Evolutionary conservation across 2,329 filamentous ascomycete genomes (phyloP).

Genomic region (Diaporthe citriasiana): DNA sequence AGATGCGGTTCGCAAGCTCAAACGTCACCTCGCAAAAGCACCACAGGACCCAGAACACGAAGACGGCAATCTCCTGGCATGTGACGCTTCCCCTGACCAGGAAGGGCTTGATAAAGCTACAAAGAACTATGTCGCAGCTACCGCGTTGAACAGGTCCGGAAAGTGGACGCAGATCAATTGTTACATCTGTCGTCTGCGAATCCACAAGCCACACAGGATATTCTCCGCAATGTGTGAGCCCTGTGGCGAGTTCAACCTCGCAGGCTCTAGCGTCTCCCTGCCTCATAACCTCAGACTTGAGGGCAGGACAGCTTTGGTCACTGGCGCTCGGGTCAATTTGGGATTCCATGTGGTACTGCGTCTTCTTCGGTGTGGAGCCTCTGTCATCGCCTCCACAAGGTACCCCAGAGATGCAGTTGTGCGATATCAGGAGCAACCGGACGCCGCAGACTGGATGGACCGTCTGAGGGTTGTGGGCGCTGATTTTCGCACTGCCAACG

Average conservation of each 20-base stretch:
- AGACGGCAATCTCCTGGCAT: slow-evolving; percentile 3
- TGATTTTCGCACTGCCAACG: slow-evolving; percentile 14
- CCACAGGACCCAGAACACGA: slow-evolving; percentile 3
- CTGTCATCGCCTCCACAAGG: slow-evolving; percentile 15
- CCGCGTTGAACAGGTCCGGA: not conserved
- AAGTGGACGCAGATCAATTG: not conserved
- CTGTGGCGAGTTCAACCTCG: slow-evolving; percentile 26
- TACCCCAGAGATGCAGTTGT: not conserved
- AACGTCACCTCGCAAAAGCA: slow-evolving; percentile 1
- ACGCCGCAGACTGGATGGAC: not conserved
- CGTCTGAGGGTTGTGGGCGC: slow-evolving; percentile 3
- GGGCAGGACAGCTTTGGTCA: slow-evolving; percentile 19
- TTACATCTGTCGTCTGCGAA: slow-evolving; percentile 7
- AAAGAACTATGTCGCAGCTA: not conserved
- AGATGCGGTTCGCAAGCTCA: not conserved
- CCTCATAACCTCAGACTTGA: slow-evolving; percentile 11
- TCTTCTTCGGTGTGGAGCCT: slow-evolving; percentile 7
- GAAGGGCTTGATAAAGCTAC: not conserved
- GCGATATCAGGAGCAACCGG: slow-evolving; percentile 3
- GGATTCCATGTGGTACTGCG: slow-evolving; percentile 10
- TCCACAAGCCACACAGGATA: not conserved
- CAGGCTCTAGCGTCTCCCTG: slow-evolving; percentile 10
- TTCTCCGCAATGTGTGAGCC: slow-evolving; percentile 22
- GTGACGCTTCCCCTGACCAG: not conserved
- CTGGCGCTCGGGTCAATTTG: slow-evolving; percentile 1